A percentile compares a stretch with the other conserved stretches of the same genome.
Evolutionary conservation across 306 rosid species (phyloP).

Genomic region (peach (Prunus persica)): Prunus_persica_NCBIv2 NC_034010.1:18159501-18160000

Average conservation of each 20-base stretch:
- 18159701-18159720: not conserved
- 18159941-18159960: slow-evolving; percentile 34
- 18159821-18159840: slow-evolving; percentile 37
- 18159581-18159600: not conserved
- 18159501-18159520: slow-evolving; percentile 47
- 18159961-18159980: slow-evolving; percentile 25
- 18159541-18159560: not conserved
- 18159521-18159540: slow-evolving; percentile 36
- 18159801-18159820: slow-evolving; percentile 39
- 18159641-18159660: not conserved
- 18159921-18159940: slow-evolving; percentile 36
- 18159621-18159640: not conserved
- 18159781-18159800: slow-evolving; percentile 52
- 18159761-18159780: slow-evolving; percentile 50
- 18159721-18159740: not conserved
- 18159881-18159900: slow-evolving; percentile 32
- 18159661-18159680: not conserved
- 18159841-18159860: slow-evolving; percentile 44
- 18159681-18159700: not conserved
- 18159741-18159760: slow-evolving; percentile 5
- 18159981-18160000: slow-evolving; percentile 16
- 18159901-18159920: slow-evolving; percentile 50
- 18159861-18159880: slow-evolving; percentile 47
- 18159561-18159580: not conserved
- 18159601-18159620: slow-evolving; percentile 13